These are phyloP conservation scores for Mycena rosella DNA, from an alignment of 768 basidiomycete species.

Conservation along the genomic window DNA sequence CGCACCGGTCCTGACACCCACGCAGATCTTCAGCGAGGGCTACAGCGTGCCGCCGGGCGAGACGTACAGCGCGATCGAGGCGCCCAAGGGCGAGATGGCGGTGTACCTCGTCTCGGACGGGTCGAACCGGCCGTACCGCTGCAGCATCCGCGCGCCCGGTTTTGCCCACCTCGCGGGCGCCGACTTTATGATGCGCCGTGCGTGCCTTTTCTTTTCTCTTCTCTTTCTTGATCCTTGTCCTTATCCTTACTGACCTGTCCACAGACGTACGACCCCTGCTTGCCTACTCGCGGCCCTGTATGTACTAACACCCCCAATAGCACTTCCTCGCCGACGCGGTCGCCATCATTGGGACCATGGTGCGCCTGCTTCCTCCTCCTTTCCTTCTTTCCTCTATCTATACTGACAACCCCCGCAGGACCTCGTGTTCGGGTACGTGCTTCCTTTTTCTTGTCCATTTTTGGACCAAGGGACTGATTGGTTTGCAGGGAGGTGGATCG, in stretches of 20 bases:
- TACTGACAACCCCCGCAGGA: conserved; percentile 58
- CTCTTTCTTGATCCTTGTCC: conserved; percentile 4
- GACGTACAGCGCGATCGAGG: conserved; percentile 97
- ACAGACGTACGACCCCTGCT: conserved; percentile 56
- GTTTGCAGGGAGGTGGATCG: background rate
- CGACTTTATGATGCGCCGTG: conserved; percentile 98
- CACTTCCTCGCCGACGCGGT: conserved; percentile 96
- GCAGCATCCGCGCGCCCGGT: conserved; percentile 97
- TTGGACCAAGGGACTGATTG: background rate
- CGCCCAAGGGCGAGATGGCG: conserved; percentile 99
- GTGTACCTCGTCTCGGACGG: conserved; percentile 99
- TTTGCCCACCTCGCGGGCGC: conserved; percentile 96
- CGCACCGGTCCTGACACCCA: background rate
- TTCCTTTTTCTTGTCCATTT: conserved; percentile 3
- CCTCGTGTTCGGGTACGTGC: conserved; percentile 92
- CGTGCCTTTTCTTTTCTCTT: conserved; percentile 46
- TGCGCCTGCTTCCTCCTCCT: conserved; percentile 48
- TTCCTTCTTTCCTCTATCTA: background rate
- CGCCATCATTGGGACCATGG: conserved; percentile 98
- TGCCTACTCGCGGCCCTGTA: conserved; percentile 24
- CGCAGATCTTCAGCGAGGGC: conserved; percentile 93
- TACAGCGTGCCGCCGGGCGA: conserved; percentile 97
- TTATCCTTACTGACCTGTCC: conserved; percentile 10
- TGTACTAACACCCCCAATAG: conserved; percentile 47
- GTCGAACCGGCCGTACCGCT: conserved; percentile 94